Evolutionary conservation across 2,329 filamentous ascomycete species (phyloP).

Genomic region (Sclerotinia subarctica): DNA sequence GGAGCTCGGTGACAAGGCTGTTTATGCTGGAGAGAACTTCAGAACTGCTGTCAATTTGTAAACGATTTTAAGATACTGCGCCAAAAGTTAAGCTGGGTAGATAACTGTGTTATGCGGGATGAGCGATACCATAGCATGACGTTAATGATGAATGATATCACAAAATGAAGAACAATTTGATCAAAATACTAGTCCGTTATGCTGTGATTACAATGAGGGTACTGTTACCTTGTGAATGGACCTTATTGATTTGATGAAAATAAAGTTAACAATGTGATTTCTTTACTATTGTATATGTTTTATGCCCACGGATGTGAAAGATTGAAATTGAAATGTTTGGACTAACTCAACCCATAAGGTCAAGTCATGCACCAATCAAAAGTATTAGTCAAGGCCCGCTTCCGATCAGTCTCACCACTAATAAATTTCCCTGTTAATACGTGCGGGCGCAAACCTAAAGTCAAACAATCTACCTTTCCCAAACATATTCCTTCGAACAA

Average conservation of each 20-base stretch:
- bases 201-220: not conserved
- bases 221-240: not conserved
- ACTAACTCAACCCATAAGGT: not conserved
- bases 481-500: not conserved
- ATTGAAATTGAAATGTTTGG: not conserved
- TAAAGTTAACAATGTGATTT: not conserved
- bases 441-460: conserved; percentile 20
- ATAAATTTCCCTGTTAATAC: not conserved
- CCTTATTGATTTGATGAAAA: not conserved
- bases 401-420: conserved; percentile 1
- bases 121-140: conserved; percentile 14
- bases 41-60: conserved; percentile 86
- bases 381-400: not conserved
- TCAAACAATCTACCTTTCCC: conserved; percentile 5
- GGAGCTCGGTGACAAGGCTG: conserved; percentile 86
- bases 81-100: conserved; percentile 10
- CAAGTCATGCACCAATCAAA: not conserved
- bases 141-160: conserved; percentile 19
- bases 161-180: conserved; percentile 13
- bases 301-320: not conserved
- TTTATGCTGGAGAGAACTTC: conserved; percentile 93
- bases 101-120: conserved; percentile 4
- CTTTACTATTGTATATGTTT: not conserved
- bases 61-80: conserved; percentile 37
- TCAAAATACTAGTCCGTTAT: no score